These are phyloP conservation scores for Metarhizium guizhouense DNA, from an alignment of 2,329 filamentous ascomycete species.

Conservation along the genomic window DNA sequence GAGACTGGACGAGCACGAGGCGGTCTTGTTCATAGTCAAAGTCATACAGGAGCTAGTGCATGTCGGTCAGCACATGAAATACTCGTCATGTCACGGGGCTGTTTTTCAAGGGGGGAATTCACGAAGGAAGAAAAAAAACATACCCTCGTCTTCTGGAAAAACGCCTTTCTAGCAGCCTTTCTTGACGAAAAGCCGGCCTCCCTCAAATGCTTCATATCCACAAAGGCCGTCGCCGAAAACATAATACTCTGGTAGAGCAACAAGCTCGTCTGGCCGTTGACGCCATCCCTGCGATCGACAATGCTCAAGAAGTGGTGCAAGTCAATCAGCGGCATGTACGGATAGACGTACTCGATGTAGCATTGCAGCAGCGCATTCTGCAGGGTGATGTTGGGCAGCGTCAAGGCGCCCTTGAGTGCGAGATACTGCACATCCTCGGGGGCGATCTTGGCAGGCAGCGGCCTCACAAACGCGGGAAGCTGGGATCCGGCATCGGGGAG, in stretches of 20 bases:
- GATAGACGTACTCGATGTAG: conserved; percentile 85
- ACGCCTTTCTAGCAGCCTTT: conserved; percentile 76
- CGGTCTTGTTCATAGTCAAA: conserved; percentile 92
- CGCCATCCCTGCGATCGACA: conserved; percentile 58
- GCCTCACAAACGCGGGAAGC: conserved; percentile 64
- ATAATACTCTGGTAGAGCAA: conserved; percentile 90
- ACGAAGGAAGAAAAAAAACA: conserved; percentile 23
- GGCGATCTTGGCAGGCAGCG: conserved; percentile 67
- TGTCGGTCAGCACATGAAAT: conserved; percentile 11
- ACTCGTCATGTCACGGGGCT: neutral
- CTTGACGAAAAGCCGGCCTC: conserved; percentile 69
- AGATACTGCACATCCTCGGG: conserved; percentile 78
- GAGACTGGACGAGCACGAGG: conserved; percentile 76
- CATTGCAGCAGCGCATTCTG: conserved; percentile 74
- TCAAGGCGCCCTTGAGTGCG: conserved; percentile 73
- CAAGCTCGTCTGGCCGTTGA: conserved; percentile 66
- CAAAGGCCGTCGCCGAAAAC: conserved; percentile 85
- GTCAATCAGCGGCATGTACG: conserved; percentile 86
- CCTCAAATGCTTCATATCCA: conserved; percentile 68
- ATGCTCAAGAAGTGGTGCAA: conserved; percentile 49
- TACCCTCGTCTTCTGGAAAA: conserved; percentile 82
- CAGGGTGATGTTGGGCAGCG: conserved; percentile 59
- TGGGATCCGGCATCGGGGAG: conserved; percentile 36
- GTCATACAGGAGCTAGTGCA: conserved; percentile 68
- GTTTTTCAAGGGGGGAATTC: no score